Conservation (phyloP, 1,284 basidiomycete genomes). For the Cutaneotrichosporon sp. region DNA sequence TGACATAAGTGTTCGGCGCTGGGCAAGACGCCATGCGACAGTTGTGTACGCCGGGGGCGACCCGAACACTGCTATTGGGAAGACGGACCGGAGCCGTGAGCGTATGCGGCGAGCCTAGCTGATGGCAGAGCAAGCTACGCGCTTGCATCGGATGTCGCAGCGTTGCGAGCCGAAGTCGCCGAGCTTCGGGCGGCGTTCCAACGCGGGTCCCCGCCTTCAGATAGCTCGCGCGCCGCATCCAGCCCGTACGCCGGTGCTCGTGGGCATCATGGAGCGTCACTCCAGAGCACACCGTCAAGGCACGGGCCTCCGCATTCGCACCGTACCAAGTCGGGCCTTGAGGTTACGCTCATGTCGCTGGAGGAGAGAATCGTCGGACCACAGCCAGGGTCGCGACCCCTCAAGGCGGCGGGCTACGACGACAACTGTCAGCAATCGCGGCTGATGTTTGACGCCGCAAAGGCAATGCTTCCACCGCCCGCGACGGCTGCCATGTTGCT, state of each 20-base stretch:
- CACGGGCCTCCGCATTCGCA: background rate
- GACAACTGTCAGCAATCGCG: background rate
- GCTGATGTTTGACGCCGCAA: background rate
- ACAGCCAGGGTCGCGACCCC: background rate
- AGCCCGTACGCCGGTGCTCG: no score
- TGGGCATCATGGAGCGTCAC: no score
- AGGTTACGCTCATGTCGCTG: background rate
- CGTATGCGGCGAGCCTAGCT: background rate
- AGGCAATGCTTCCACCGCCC: background rate
- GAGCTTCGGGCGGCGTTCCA: background rate
- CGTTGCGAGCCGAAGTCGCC: background rate
- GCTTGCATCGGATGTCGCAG: slow-evolving; percentile 1
- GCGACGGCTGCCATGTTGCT: background rate
- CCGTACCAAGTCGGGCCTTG: background rate
- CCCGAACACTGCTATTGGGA: slow-evolving; percentile 23
- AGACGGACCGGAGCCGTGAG: slow-evolving; percentile 4
- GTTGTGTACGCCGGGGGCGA: slow-evolving; percentile 19
- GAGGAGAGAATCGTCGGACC: background rate
- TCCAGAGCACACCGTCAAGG: background rate
- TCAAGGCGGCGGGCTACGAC: background rate
- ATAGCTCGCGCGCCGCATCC: background rate
- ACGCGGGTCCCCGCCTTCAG: background rate
- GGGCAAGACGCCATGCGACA: slow-evolving; percentile 23
- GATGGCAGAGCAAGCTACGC: background rate
- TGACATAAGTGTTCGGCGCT: slow-evolving; percentile 20